A percentile compares a stretch with the other conserved stretches of the same genome.
phyloP scores from a whole-genome alignment of 805 yeast species.

The Metschnikowia continentalis region DNA sequence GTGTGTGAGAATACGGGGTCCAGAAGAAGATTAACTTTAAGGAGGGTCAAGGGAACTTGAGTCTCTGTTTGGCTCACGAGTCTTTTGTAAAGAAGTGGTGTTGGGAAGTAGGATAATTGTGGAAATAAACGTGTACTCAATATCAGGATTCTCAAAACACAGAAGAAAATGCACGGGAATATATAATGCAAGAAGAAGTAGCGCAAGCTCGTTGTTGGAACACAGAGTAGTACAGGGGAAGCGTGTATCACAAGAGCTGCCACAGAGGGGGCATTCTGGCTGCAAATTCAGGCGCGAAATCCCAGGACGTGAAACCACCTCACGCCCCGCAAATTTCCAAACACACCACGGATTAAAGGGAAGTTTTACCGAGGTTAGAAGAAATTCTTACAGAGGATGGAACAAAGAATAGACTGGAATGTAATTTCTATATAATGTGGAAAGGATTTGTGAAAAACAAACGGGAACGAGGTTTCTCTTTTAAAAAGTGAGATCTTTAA shows the following conservation, averaged over 20 bases:
- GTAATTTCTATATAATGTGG: too few species aligned
- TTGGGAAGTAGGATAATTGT: not conserved
- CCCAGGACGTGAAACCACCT: not conserved
- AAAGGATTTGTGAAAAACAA: too few species aligned
- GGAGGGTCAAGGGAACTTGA: not conserved
- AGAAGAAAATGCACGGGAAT: not conserved
- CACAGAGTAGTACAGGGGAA: constrained; percentile 1
- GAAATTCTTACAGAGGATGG: too few species aligned
- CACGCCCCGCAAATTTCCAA: not conserved
- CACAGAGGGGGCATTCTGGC: constrained; percentile 1
- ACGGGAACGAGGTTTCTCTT: too few species aligned
- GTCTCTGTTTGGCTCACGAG: not conserved
- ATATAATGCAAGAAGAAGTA: not conserved
- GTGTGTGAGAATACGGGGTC: not conserved
- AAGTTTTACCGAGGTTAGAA: too few species aligned
- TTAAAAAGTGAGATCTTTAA: too few species aligned
- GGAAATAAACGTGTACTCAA: not conserved
- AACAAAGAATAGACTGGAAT: too few species aligned
- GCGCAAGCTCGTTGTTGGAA: not conserved
- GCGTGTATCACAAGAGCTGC: not conserved
- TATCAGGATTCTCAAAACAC: not conserved
- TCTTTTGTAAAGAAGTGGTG: not conserved
- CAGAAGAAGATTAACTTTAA: not conserved
- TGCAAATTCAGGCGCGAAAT: constrained; percentile 1
- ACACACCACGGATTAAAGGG: not conserved